Percentiles rank a stretch among this genome's conserved stretches.
These are phyloP conservation scores for Silybum marianum DNA, from an alignment of 129 eudicot species.

Conservation along the genomic window DNA sequence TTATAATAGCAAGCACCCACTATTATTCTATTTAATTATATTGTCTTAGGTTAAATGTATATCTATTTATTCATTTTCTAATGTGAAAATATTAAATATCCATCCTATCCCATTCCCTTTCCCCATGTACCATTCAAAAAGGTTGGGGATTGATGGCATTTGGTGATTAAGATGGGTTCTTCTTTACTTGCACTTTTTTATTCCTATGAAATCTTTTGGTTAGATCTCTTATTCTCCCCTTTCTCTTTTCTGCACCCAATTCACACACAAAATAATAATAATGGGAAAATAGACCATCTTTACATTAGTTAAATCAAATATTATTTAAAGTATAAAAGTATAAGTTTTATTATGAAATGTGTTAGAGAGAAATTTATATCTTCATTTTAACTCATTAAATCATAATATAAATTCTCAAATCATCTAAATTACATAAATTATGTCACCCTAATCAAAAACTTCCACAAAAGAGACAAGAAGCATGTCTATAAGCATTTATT, in stretches of 20 bases:
- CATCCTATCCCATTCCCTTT: neutral
- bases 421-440: neutral
- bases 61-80: too few relatives aligned
- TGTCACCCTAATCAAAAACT: too few relatives aligned
- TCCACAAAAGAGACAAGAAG: neutral
- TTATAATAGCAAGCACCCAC: neutral
- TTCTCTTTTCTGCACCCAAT: neutral
- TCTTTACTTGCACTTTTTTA: neutral
- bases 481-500: neutral
- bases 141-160: constrained; percentile 15
- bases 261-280: neutral
- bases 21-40: neutral
- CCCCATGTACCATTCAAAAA: neutral
- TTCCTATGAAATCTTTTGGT: neutral
- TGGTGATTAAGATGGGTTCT: constrained; percentile 18
- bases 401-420: neutral
- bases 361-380: neutral
- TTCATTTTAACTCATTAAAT: neutral
- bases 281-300: too few relatives aligned
- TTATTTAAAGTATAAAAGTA: too few relatives aligned
- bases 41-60: neutral
- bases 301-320: too few relatives aligned
- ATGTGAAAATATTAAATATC: neutral
- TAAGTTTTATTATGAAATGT: neutral
- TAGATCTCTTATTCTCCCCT: neutral